Conservation (phyloP, 2,329 filamentous ascomycete species). For the Aspergillus clavatus region DNA sequence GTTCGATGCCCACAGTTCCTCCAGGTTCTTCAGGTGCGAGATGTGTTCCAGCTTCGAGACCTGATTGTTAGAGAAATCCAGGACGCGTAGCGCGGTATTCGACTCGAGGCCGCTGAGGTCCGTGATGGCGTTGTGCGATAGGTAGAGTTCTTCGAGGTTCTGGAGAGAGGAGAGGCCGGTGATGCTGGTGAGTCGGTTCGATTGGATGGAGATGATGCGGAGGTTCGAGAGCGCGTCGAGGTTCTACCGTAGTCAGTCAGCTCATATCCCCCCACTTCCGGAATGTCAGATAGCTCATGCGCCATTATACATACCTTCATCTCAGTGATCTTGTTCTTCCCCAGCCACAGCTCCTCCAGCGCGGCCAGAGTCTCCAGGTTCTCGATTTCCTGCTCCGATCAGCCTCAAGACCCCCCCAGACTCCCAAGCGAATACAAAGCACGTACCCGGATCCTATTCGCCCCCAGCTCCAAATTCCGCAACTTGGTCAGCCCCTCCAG, state of each 20-base stretch:
- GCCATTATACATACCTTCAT: slow-evolving; percentile 51
- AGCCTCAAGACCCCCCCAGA: too few species aligned
- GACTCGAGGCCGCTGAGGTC: slow-evolving; percentile 67
- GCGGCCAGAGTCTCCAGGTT: slow-evolving; percentile 72
- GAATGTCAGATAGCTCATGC: not conserved
- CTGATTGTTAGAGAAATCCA: slow-evolving; percentile 88
- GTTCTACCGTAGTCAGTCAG: slow-evolving; percentile 39
- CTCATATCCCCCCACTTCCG: not conserved
- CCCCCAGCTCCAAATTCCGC: slow-evolving; percentile 82
- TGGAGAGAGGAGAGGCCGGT: slow-evolving; percentile 68
- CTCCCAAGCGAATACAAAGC: not conserved
- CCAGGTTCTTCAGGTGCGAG: slow-evolving; percentile 62
- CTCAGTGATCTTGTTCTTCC: slow-evolving; percentile 92
- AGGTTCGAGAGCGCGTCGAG: slow-evolving; percentile 72
- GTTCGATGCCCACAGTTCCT: slow-evolving; percentile 93
- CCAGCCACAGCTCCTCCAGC: slow-evolving; percentile 87
- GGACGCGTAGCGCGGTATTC: slow-evolving; percentile 63
- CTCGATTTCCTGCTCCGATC: slow-evolving; percentile 59
- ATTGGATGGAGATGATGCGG: slow-evolving; percentile 87
- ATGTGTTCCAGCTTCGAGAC: slow-evolving; percentile 71
- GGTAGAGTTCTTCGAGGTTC: slow-evolving; percentile 85
- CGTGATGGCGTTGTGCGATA: slow-evolving; percentile 88
- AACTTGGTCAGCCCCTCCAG: slow-evolving; percentile 70
- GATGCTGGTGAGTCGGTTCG: slow-evolving; percentile 80
- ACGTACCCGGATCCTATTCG: slow-evolving; percentile 72